Evolutionary conservation across 176 grass and related monocot genomes (phyloP).

Genomic region (Rhynchospora pubera): DNA sequence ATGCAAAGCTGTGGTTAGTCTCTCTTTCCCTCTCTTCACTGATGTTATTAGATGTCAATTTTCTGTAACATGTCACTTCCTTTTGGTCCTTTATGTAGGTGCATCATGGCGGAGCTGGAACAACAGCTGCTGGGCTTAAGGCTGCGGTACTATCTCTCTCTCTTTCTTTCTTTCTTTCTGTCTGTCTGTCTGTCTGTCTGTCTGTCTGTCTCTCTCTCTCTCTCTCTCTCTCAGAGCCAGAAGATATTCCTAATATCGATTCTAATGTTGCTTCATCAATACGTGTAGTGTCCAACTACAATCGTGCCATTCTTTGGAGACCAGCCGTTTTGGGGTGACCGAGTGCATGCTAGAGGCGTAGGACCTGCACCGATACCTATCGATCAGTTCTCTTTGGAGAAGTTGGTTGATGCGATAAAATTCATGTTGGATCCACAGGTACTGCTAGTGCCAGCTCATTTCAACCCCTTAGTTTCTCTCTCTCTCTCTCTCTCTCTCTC

Average conservation of each 20-base stretch:
- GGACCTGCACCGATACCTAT: constrained; percentile 59
- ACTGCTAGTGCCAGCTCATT: not conserved
- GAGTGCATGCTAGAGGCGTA: constrained; percentile 56
- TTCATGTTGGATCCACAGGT: constrained; percentile 75
- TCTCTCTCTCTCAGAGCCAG: not conserved
- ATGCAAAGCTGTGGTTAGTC: constrained; percentile 79
- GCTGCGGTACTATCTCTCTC: constrained; percentile 34
- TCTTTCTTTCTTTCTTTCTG: too few species aligned
- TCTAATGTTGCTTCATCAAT: not conserved
- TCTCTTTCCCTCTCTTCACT: constrained; percentile 7
- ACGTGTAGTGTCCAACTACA: constrained; percentile 63
- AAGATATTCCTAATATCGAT: not conserved
- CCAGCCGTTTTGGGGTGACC: constrained; percentile 65
- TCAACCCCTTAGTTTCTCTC: not conserved
- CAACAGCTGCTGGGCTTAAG: constrained; percentile 66
- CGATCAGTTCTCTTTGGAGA: constrained; percentile 46
- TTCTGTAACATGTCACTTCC: constrained; percentile 3
- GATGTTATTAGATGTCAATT: not conserved
- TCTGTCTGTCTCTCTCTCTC: constrained; percentile 13
- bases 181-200: not conserved
- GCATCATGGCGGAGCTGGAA: constrained; percentile 75
- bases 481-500: too few species aligned
- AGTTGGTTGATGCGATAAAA: constrained; percentile 53
- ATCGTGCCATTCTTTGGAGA: constrained; percentile 78
- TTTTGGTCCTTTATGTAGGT: constrained; percentile 21